Evolutionary conservation across 2,329 filamentous ascomycete genomes (phyloP), one percentile per base, ranked within the genome.

Genomic region (Hypoxylon rubiginosum): DNA sequence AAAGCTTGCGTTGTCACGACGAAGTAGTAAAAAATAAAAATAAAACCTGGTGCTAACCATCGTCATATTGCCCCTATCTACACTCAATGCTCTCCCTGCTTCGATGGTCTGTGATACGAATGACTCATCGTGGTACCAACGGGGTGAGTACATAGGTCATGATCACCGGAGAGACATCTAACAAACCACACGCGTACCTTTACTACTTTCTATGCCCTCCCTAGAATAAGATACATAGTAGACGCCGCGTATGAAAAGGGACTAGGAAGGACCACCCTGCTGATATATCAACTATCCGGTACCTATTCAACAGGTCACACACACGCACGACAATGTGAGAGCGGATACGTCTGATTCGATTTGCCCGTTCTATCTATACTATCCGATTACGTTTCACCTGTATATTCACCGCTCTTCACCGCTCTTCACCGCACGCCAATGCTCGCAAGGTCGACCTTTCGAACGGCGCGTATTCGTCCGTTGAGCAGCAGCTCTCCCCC

Each of bases 301-400:
- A 39, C 34, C 34, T 39, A 39, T n/a, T 39, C 34, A 39, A 39
- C 15, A 5, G 2, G 15, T 39, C 34, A 39, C 34, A 39, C 13
- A n/a, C 13, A 39, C 28, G 15, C 1, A 36, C 2, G 15, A 39
- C 13, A 39, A 39, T 62, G 58, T 57, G 21, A 11, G 41, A 51
- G 54, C 30, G 39, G 39, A 66, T 48, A 56, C 24, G 62, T 51
- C 43, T 60, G 55, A 46, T 49, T 66, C 58, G 50, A 62, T 60
- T 62, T 58, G 62, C 54, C 11, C 46, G 49, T 36, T 66, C 58
- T 66, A 68, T 21, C 5, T 41, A 45, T 62, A 65, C n/a, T 62
- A 48, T 57, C 51, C 46, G 51, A 57, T 65, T 62, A 57, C 46
- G 55, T 49, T 46, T 60, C 54, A 49, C 48, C 58, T 24, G 21